Conservation (phyloP, 345 rosid genomes). For the Gossypium mustelinum region DNA sequence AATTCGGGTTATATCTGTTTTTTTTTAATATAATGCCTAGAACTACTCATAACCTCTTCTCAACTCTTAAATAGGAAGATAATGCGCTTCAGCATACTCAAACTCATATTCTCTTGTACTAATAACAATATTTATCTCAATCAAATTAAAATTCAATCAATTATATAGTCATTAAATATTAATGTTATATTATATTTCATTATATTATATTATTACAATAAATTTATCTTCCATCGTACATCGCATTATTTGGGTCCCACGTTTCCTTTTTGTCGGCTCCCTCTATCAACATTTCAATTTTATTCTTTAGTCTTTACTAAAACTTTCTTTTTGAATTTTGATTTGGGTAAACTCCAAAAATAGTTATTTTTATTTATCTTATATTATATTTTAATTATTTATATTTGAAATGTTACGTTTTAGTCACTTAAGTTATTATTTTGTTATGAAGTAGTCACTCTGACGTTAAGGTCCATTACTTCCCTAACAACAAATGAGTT, state of each 20-base stretch:
- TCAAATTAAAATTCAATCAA: no score
- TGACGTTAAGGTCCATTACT: fast-evolving
- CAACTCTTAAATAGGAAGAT: no score
- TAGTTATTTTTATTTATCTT: no score
- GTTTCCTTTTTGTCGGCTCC: conserved; percentile 33
- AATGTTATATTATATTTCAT: neutral
- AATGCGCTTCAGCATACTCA: fast-evolving
- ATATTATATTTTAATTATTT: no score
- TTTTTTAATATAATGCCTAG: no score
- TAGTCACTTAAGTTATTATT: no score
- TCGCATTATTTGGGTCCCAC: conserved; percentile 42
- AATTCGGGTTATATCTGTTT: fast-evolving
- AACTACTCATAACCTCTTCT: fast-evolving
- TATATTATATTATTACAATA: neutral
- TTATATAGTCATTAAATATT: fast-evolving
- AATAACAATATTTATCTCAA: fast-evolving
- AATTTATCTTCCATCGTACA: conserved; percentile 21
- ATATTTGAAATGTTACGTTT: no score
- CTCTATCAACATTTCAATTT: conserved; percentile 7
- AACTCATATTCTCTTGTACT: fast-evolving
- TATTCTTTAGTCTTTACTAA: neutral
- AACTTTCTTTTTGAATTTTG: neutral
- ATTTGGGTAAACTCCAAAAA: neutral
- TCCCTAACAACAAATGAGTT: fast-evolving
- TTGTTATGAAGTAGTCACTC: no score